phyloP scores from a whole-genome alignment of 2,329 filamentous ascomycete genomes.

The Pochonia chlamydosporia region DNA sequence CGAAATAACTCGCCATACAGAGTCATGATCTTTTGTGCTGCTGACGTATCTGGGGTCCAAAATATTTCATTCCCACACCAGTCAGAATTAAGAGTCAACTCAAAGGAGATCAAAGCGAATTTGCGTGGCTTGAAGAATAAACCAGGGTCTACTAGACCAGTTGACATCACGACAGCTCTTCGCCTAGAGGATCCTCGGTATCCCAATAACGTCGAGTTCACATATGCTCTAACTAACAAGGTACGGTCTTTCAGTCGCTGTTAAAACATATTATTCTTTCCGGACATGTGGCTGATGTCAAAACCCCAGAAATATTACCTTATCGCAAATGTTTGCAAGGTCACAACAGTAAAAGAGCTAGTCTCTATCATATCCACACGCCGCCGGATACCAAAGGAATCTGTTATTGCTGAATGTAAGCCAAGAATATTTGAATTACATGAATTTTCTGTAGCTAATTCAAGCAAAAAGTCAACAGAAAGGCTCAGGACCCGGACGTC shows the following conservation, averaged over 20 bases:
- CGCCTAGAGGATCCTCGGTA: constrained; percentile 62
- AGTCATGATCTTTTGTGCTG: constrained; percentile 79
- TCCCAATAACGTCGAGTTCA: constrained; percentile 74
- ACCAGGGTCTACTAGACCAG: constrained; percentile 87
- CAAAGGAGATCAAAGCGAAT: constrained; percentile 85
- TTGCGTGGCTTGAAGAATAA: constrained; percentile 93
- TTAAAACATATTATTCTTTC: no score
- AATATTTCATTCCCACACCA: constrained; percentile 90
- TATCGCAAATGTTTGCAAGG: constrained; percentile 68
- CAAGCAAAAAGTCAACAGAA: constrained; percentile 60
- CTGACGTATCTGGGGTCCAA: constrained; percentile 55
- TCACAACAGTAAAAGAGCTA: constrained; percentile 65
- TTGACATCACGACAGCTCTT: constrained; percentile 77
- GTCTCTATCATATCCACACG: constrained; percentile 60
- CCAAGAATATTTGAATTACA: constrained; percentile 10
- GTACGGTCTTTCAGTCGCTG: constrained; percentile 44
- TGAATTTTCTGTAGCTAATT: constrained; percentile 2
- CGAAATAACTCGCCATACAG: constrained; percentile 56
- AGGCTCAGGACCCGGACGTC: constrained; percentile 82
- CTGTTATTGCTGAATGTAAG: constrained; percentile 80
- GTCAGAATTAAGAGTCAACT: constrained; percentile 86
- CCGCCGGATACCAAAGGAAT: constrained; percentile 70
- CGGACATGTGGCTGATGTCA: constrained; percentile 12
- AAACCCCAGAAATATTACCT: constrained; percentile 65
- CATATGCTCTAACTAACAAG: constrained; percentile 88